Base-by-base conservation (phyloP, 73 alveolate genomes). In the Loxodes magnus region DNA sequence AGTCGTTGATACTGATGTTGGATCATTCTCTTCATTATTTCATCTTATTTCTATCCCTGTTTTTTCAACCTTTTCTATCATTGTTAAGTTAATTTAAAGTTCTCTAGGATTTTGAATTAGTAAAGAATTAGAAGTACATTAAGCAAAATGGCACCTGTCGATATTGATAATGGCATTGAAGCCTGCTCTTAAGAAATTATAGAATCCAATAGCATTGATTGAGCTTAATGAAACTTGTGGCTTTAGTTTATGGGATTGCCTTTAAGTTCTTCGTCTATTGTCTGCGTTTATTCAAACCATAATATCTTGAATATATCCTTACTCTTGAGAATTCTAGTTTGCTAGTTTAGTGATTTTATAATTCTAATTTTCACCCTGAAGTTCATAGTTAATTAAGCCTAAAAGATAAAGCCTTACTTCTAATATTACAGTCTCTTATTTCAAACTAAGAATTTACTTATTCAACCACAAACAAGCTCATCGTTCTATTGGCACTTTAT, bases 351-450 rank as follows among this genome's bases (percentile, higher is more conserved):
- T n/a, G n/a, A n/a, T n/a, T n/a, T n/a, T n/a, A n/a, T n/a, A n/a
- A n/a, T n/a, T n/a, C n/a, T n/a, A n/a, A n/a, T n/a, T n/a, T n/a
- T n/a, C n/a, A n/a, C n/a, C n/a, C n/a, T n/a, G n/a, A n/a, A n/a
- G n/a, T n/a, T n/a, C n/a, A n/a, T n/a, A n/a, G n/a, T n/a, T n/a
- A n/a, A n/a, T n/a, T n/a, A n/a, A n/a, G n/a, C n/a, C n/a, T n/a
- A n/a, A n/a, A n/a, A n/a, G n/a, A n/a, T n/a, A n/a, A n/a, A n/a
- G n/a, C n/a, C n/a, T n/a, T 64, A 3, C 68, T 56, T 52, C 78
- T 23, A 17, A 71, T 4, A 54, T 64, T 66, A 48, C 86, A 64
- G 36, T 71, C 86, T 5, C 79, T 51, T 2, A 71, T 52, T 43
- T 71, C 86, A 3, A 65, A 35, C 35, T 22, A 10, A 5, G 79